These are phyloP conservation scores for Claviceps sp. DNA, from an alignment of 2,329 filamentous ascomycete genomes.

Conservation along the genomic window DNA sequence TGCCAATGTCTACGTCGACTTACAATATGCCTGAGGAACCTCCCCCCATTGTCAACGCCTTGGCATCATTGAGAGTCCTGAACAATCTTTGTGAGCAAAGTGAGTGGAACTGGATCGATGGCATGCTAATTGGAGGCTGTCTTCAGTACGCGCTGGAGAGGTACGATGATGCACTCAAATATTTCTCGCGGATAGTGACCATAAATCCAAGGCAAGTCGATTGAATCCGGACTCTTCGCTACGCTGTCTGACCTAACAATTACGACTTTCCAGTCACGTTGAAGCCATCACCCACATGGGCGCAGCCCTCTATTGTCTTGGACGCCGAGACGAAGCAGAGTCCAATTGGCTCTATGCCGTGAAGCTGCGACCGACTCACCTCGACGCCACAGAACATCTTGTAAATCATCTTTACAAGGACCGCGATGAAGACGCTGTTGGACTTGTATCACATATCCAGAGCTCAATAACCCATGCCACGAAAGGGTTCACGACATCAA, in stretches of 20 bases:
- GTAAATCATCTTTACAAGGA: constrained; percentile 79
- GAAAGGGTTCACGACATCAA: background rate
- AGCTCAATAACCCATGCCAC: constrained; percentile 39
- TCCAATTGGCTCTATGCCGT: constrained; percentile 77
- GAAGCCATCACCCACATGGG: constrained; percentile 91
- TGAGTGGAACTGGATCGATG: constrained; percentile 81
- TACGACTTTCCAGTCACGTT: constrained; percentile 49
- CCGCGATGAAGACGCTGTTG: constrained; percentile 70
- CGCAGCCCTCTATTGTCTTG: constrained; percentile 73
- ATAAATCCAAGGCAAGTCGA: constrained; percentile 40
- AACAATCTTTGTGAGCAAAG: constrained; percentile 65
- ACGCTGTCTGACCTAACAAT: constrained; percentile 3
- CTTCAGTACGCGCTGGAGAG: constrained; percentile 80
- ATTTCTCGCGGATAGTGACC: constrained; percentile 53
- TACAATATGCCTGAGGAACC: constrained; percentile 1
- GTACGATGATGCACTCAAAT: constrained; percentile 62
- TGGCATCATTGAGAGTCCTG: constrained; percentile 56
- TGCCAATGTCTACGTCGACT: constrained; percentile 6
- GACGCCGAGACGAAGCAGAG: constrained; percentile 72
- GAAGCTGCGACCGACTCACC: constrained; percentile 69
- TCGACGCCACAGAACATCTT: constrained; percentile 90
- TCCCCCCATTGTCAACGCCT: constrained; percentile 41
- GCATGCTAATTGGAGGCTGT: constrained; percentile 82
- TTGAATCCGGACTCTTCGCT: constrained; percentile 17
- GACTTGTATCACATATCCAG: constrained; percentile 78